These are phyloP conservation scores for Fraxinus greggii DNA, from an alignment of 305 asterid genomes.

Conservation along the genomic window DNA sequence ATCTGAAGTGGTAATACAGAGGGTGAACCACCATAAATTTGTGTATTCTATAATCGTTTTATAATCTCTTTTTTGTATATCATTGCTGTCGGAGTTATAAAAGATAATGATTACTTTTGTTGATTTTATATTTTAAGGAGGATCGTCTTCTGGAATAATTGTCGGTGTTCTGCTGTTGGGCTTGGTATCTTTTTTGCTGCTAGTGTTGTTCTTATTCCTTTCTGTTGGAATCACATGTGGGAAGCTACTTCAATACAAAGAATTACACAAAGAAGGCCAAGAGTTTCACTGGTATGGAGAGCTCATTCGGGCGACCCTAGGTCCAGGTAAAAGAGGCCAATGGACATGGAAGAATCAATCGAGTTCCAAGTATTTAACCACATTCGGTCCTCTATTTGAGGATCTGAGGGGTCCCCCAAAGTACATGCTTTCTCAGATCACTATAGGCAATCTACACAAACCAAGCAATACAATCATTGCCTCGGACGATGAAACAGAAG, in stretches of 20 bases:
- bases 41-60: background rate
- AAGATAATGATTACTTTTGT: background rate
- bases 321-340: constrained; percentile 95
- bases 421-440: constrained; percentile 87
- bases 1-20: background rate
- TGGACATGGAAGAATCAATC: constrained; percentile 86
- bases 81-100: background rate
- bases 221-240: constrained; percentile 77
- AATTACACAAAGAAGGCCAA: constrained; percentile 71
- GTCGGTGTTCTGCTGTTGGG: constrained; percentile 66
- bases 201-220: constrained; percentile 63
- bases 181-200: constrained; percentile 55
- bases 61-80: background rate
- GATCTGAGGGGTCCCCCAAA: constrained; percentile 96
- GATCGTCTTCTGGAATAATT: constrained; percentile 55
- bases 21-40: background rate
- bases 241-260: constrained; percentile 87
- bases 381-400: constrained; percentile 80
- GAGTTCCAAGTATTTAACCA: constrained; percentile 41
- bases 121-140: constrained; percentile 44
- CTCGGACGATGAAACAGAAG: constrained; percentile 89
- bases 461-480: constrained; percentile 58
- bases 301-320: constrained; percentile 70
- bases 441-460: constrained; percentile 45
- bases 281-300: constrained; percentile 86